Evolutionary conservation across 2,329 filamentous ascomycete species (phyloP), one percentile per base, ranked within the genome.

Genomic region (Ceratocystis smalleyi): DNA sequence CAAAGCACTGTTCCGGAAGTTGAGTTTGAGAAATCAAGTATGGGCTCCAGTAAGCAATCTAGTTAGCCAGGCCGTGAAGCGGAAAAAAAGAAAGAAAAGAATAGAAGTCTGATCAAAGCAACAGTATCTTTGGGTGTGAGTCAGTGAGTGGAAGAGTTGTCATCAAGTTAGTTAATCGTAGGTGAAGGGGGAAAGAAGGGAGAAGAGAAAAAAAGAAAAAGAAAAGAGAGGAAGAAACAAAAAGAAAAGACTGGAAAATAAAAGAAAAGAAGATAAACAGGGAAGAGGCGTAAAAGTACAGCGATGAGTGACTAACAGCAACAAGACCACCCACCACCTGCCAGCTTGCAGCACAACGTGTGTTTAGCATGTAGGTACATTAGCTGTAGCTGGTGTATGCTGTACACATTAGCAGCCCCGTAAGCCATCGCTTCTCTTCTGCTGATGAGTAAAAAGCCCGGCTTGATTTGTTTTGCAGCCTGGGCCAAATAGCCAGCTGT

Each of bases 231-330:
- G 30, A 59, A 27, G 6, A 49, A 55, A 43, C 15, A 15, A 27
- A 40, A 19, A 27, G 19, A n/a, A 43, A 3, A 55, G 30, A 27
- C 27, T 4, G 27, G 22, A 35, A 35, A 40, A 17, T 49, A 65
- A 40, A 64, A 54, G 8, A n/a, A 24, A 54, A 27, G 49, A 63
- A 61, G 49, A 62, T 24, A 61, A 43, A 51, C 35, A 45, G 32
- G 57, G 51, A 43, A 47, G 57, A 55, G 43, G 62, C 51, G 40
- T 24, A 1, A 12, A 40, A 40, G 12, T 40, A 40, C 12, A 12
- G 35, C 35, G 35, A 40, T 15, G 35, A 40, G 35, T 40, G 10
- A 40, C 35, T 40, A 57, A 57, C 54, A 32, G 27, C 54, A 27
- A 27, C 47, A 51, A 40, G 35, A 40, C 35, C 35, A 27, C 3